Evolutionary conservation across 2,329 filamentous ascomycete genomes (phyloP).

Genomic region (Sphaerulina vaccinii): DNA sequence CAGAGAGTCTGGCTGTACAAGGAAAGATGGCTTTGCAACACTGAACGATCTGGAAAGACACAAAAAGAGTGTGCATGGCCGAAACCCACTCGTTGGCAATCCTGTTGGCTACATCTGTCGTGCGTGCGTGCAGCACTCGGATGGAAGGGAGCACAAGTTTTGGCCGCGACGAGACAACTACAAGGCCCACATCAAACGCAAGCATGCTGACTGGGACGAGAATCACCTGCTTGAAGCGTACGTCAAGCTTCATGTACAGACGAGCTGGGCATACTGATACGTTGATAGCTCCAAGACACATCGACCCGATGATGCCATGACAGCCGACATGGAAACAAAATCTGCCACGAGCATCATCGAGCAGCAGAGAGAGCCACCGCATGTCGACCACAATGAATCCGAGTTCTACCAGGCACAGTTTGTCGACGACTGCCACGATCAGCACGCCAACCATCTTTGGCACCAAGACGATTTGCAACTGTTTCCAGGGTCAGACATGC

Average conservation of each 20-base stretch:
- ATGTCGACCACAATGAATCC: background rate
- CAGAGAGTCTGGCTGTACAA: slow-evolving; percentile 54
- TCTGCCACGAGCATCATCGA: slow-evolving; percentile 2
- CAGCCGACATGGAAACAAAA: slow-evolving; percentile 1
- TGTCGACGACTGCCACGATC: background rate
- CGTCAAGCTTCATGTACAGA: background rate
- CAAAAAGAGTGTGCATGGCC: slow-evolving; percentile 64
- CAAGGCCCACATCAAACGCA: slow-evolving; percentile 69
- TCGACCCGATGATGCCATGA: slow-evolving; percentile 22
- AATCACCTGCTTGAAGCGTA: slow-evolving; percentile 23
- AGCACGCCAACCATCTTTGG: background rate
- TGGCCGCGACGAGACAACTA: slow-evolving; percentile 90
- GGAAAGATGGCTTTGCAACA: slow-evolving; percentile 68
- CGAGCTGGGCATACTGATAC: background rate
- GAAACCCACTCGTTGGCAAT: slow-evolving; percentile 46
- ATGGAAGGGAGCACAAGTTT: slow-evolving; percentile 57
- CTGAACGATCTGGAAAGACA: slow-evolving; percentile 80
- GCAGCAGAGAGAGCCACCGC: background rate
- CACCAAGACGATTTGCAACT: slow-evolving; percentile 3
- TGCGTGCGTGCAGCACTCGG: slow-evolving; percentile 55
- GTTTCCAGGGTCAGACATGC: slow-evolving; percentile 9
- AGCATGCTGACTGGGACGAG: slow-evolving; percentile 51
- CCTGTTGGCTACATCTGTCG: slow-evolving; percentile 51
- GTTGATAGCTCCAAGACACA: slow-evolving; percentile 18
- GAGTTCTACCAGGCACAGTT: background rate